These are phyloP conservation scores for Carex kokanica DNA, from an alignment of 176 grass and related monocot species.

Conservation along the genomic window DNA sequence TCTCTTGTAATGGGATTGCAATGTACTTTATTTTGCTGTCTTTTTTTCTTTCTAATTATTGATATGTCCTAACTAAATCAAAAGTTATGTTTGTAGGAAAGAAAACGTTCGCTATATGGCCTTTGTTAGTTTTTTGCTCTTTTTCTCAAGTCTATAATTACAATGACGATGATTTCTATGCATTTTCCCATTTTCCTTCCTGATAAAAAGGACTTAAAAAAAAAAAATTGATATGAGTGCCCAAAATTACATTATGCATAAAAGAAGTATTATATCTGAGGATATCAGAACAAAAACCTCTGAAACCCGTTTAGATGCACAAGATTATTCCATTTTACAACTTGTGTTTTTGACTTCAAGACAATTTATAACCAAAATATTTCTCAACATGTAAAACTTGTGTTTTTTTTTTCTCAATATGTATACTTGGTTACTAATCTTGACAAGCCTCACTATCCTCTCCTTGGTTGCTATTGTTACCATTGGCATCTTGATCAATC, in stretches of 20 bases:
- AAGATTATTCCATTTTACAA: background rate
- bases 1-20: background rate
- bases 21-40: background rate
- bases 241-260: background rate
- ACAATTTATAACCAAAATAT: no score
- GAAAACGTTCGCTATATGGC: background rate
- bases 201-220: background rate
- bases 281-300: background rate
- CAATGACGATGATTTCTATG: background rate
- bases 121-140: background rate
- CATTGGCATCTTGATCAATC: conserved; percentile 37
- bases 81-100: background rate
- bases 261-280: background rate
- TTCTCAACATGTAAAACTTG: no score
- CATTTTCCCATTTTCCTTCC: background rate
- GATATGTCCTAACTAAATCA: background rate
- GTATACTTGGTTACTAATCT: conserved; percentile 21
- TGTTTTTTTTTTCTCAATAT: background rate
- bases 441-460: conserved; percentile 25
- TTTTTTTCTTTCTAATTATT: background rate
- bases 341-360: no score
- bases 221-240: background rate
- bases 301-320: background rate
- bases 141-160: background rate
- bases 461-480: conserved; percentile 7